Evolutionary conservation across 2,329 filamentous ascomycete species (phyloP), one percentile per base, ranked within the genome.

Genomic region (Colletotrichum gloeosporioides): DNA sequence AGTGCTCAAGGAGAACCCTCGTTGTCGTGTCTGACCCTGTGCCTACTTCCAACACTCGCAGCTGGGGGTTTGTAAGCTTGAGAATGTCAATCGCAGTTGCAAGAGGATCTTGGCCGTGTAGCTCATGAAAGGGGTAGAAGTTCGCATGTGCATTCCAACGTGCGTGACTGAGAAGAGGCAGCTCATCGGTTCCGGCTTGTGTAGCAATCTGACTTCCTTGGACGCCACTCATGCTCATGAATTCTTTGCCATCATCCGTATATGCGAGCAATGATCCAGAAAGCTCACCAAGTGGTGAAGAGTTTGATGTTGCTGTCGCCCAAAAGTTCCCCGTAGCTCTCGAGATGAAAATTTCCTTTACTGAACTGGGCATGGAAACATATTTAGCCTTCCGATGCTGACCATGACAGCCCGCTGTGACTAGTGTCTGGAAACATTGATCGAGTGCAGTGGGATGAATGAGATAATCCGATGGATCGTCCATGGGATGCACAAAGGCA

Each of bases 401-500:
- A 2, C 69, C 61, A 22, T 66, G 61, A 16, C 69, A 71, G 6
- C 16, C 68, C 8, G 82, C 81, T 6, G 80, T 75, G 63, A 80
- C 79, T 9, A 80, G 71, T 2, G 82, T 77, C 65, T 85, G 84
- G 22, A 85, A 69, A 44, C 79, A 81, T n/a, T 79, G 77, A 71
- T 87, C 86, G 25, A 87, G 81, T 64, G 82, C 83, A 3, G 81
- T 80, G 0, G 86, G 86, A 62, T 88, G 86, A 15, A 87, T 78
- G n/a, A 82, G 79, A 64, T 86, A 71, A 2, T 31, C n/a, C 5
- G n/a, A 31, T 7, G 34, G 61, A 15, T 63, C 57, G 18, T 69
- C 53, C 32, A 57, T 34, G 13, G 66, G 66, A 22, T 44, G 18
- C 12, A 78, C 29, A 5, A 49, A 71, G 2, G 79, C 82, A 9